A percentile compares a stretch with the other conserved stretches of the same genome.
These are phyloP conservation scores for Trypanosomatidae sp. DNA, from an alignment of 208 protist genomes.

Conservation along the genomic window DNA sequence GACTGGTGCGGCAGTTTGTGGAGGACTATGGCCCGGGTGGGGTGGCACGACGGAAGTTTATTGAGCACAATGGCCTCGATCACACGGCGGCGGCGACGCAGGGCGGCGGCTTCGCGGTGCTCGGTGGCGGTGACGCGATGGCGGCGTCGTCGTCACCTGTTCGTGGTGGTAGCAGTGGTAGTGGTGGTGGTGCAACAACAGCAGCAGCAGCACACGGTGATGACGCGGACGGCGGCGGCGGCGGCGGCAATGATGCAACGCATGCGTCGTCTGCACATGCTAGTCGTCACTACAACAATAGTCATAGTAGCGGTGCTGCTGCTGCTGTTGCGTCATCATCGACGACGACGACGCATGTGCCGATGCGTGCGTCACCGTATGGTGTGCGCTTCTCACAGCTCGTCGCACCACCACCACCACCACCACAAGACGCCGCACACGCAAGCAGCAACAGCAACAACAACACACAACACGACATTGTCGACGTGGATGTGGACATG, in stretches of 20 bases:
- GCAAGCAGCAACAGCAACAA: background rate
- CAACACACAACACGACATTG: no score
- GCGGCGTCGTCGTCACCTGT: background rate
- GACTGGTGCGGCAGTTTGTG: conserved; percentile 38
- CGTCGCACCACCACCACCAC: background rate
- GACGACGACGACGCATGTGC: background rate
- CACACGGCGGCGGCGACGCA: conserved; percentile 1
- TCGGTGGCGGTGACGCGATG: background rate
- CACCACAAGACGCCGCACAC: background rate
- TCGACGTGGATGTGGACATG: no score
- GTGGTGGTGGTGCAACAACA: background rate
- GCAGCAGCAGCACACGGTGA: conserved; percentile 1
- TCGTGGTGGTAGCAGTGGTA: background rate
- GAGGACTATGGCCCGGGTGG: conserved; percentile 66
- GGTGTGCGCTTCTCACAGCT: background rate
- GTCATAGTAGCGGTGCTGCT: background rate
- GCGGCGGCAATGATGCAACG: background rate
- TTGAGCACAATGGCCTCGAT: conserved; percentile 51
- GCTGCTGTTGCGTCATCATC: background rate
- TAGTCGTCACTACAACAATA: background rate
- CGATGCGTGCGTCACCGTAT: background rate
- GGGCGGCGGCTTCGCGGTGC: background rate
- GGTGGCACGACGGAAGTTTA: conserved; percentile 43
- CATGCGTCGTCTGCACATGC: background rate
- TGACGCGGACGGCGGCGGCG: no score